phyloP scores from a whole-genome alignment of 192 early-diverging fungal genomes.

The Backusella parvicylindrica region DNA sequence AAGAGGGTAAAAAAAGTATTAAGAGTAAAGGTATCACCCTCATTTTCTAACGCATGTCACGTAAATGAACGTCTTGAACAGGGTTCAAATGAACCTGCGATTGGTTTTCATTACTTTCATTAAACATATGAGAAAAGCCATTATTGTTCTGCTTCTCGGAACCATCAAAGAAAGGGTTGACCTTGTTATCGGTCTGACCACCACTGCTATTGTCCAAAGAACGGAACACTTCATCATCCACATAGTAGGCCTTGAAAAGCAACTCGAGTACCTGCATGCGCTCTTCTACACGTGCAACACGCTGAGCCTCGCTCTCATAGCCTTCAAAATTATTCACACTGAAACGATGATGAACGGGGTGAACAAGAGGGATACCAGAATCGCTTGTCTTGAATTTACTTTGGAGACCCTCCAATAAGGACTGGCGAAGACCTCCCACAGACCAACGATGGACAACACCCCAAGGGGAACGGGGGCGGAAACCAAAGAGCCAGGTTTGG shows the following conservation, averaged over 20 bases:
- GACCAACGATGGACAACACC: conserved; percentile 38
- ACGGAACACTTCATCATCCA: conserved; percentile 30
- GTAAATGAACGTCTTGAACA: conserved; percentile 12
- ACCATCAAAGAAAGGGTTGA: neutral
- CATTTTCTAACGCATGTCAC: conserved; percentile 19
- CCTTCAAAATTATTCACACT: conserved; percentile 12
- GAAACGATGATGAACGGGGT: conserved; percentile 28
- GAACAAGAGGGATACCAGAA: conserved; percentile 23
- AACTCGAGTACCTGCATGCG: conserved; percentile 25
- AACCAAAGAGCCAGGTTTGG: conserved; percentile 35
- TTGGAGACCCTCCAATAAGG: conserved; percentile 22
- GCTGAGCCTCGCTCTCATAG: conserved; percentile 22
- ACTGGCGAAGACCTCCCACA: conserved; percentile 28
- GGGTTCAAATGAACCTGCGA: neutral
- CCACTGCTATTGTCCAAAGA: conserved; percentile 9
- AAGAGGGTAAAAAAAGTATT: neutral
- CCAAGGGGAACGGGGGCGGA: conserved; percentile 33
- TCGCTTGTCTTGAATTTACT: conserved; percentile 26
- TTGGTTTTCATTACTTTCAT: conserved; percentile 1
- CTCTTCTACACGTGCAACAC: conserved; percentile 23
- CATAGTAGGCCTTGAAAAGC: conserved; percentile 29
- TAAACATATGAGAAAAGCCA: conserved; percentile 26
- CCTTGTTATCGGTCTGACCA: neutral
- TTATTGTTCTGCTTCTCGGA: neutral
- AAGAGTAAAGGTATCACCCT: neutral